Conservation (phyloP, 2,329 filamentous ascomycete species). For the Amesomyces nigricolor region DNA sequence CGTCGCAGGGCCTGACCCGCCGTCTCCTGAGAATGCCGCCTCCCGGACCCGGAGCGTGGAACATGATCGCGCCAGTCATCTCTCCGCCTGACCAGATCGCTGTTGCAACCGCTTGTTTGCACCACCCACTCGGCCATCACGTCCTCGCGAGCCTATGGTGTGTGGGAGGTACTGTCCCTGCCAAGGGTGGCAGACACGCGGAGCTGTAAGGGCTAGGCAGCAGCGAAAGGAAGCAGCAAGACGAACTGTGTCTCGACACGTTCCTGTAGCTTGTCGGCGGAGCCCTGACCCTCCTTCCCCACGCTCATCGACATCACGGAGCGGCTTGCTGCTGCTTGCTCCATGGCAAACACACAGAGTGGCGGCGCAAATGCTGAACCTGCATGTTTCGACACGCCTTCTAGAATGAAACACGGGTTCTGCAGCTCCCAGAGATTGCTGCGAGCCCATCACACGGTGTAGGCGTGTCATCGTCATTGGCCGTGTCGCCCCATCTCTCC, state of each 20-base stretch:
- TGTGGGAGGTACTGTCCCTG: not conserved
- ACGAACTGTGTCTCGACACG: conserved; percentile 4
- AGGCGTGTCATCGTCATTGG: conserved; percentile 18
- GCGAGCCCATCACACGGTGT: conserved; percentile 18
- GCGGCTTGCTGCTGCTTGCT: conserved; percentile 14
- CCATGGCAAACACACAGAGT: conserved; percentile 11
- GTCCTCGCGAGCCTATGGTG: not conserved
- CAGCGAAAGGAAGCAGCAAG: not conserved
- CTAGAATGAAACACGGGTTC: conserved; percentile 25
- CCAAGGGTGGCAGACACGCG: not conserved
- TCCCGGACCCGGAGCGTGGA: conserved; percentile 19
- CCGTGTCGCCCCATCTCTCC: conserved; percentile 11
- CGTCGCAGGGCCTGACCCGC: conserved; percentile 11
- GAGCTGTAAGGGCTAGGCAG: not conserved
- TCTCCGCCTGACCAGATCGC: conserved; percentile 12
- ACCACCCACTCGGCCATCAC: conserved; percentile 2
- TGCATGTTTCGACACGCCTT: conserved; percentile 23
- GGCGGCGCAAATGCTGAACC: conserved; percentile 15
- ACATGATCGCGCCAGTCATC: conserved; percentile 19
- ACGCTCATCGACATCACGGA: not conserved
- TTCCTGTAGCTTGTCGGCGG: conserved; percentile 6
- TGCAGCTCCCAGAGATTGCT: conserved; percentile 17
- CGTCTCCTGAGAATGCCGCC: conserved; percentile 13
- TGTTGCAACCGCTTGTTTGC: conserved; percentile 6
- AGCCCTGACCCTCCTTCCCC: not conserved